Conservation (phyloP, 129 eudicot species). For the Kitagawia praeruptora region DNA sequence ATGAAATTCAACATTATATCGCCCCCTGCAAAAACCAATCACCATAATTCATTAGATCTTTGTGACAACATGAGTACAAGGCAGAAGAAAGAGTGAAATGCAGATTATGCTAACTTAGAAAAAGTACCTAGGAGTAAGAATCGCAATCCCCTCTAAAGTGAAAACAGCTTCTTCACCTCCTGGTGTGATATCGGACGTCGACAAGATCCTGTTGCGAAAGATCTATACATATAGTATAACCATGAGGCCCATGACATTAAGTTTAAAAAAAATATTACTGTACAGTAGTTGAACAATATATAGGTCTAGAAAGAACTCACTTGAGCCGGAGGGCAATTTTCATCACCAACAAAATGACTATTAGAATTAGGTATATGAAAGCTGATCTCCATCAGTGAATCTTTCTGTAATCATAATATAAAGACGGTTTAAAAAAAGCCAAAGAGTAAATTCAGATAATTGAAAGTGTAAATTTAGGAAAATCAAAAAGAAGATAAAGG, state of each 20-base stretch:
- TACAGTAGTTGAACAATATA: background rate
- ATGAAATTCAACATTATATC: slow-evolving; percentile 87
- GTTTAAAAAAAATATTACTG: background rate
- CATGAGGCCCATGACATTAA: background rate
- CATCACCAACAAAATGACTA: slow-evolving; percentile 95
- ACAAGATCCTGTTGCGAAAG: slow-evolving; percentile 64
- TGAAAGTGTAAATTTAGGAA: background rate
- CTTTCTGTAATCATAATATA: slow-evolving; percentile 50
- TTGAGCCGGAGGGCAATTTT: slow-evolving; percentile 82
- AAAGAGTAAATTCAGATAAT: background rate
- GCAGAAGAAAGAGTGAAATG: background rate
- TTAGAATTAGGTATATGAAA: slow-evolving; percentile 84
- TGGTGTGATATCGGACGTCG: slow-evolving; percentile 79
- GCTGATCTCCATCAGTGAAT: slow-evolving; percentile 93
- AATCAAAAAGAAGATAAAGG: background rate
- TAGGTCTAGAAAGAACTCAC: slow-evolving; percentile 26
- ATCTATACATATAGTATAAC: slow-evolving; percentile 30
- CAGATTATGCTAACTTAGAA: background rate
- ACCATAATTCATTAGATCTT: slow-evolving; percentile 2
- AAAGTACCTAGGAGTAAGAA: slow-evolving; percentile 85
- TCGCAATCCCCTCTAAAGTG: slow-evolving; percentile 80
- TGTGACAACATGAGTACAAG: slow-evolving; percentile 4
- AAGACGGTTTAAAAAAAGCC: background rate
- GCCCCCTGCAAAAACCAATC: slow-evolving; percentile 47
- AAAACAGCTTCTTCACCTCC: slow-evolving; percentile 95